Evolutionary conservation across 805 yeast genomes (phyloP).

Genomic region (Kazachstania africana): DNA sequence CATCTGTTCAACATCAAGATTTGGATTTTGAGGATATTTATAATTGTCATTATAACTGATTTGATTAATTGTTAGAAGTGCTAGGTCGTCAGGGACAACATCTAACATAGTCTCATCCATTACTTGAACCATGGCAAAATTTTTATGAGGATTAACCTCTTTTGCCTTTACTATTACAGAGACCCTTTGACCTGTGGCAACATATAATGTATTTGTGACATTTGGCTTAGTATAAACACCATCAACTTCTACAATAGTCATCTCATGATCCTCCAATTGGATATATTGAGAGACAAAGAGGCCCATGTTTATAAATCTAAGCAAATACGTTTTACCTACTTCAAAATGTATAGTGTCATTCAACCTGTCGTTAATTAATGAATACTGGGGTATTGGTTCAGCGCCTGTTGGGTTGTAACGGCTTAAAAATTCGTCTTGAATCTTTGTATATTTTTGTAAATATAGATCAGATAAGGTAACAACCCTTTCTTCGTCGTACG

Average conservation of each 20-base stretch:
- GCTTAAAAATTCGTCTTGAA: constrained; percentile 39
- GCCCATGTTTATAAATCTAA: constrained; percentile 57
- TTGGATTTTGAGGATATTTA: constrained; percentile 16
- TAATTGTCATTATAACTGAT: constrained; percentile 35
- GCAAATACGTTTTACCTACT: constrained; percentile 48
- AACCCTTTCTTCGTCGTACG: constrained; percentile 50
- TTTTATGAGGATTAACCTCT: constrained; percentile 29
- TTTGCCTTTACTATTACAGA: constrained; percentile 54
- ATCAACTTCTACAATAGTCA: constrained; percentile 63
- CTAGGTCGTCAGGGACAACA: constrained; percentile 46
- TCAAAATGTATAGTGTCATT: constrained; percentile 44
- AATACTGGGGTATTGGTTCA: constrained; percentile 65
- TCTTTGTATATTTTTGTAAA: constrained; percentile 38
- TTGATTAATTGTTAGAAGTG: constrained; percentile 42
- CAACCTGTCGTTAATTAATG: constrained; percentile 53
- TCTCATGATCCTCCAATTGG: constrained; percentile 57
- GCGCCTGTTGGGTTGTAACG: constrained; percentile 77
- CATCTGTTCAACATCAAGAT: constrained; percentile 5
- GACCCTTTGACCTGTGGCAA: constrained; percentile 76
- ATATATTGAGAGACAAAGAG: constrained; percentile 65
- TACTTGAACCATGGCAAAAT: constrained; percentile 50
- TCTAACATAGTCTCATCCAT: constrained; percentile 63
- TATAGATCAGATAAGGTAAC: constrained; percentile 55
- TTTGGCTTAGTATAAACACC: constrained; percentile 56
- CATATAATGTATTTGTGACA: constrained; percentile 41